Evolutionary conservation across 2,329 filamentous ascomycete species (phyloP).

Genomic region (Lecanicillium sp.): DNA sequence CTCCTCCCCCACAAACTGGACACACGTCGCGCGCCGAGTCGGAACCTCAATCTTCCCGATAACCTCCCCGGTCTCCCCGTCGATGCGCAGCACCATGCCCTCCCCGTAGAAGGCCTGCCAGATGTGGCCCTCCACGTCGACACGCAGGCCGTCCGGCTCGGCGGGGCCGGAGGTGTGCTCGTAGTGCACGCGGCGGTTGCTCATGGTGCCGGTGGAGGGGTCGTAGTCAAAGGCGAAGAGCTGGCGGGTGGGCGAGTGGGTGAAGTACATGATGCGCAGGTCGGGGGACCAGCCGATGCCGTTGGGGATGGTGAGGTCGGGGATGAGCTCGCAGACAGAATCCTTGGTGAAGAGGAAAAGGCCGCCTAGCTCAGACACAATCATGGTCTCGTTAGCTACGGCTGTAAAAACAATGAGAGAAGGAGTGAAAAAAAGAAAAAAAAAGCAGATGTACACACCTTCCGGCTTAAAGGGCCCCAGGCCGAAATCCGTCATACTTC

Average conservation of each 20-base stretch:
- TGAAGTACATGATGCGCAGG: slow-evolving; percentile 72
- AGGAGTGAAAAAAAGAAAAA: not conserved
- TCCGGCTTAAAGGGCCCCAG: slow-evolving; percentile 53
- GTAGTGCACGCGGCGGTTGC: slow-evolving; percentile 68
- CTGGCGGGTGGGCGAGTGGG: slow-evolving; percentile 65
- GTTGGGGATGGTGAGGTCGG: slow-evolving; percentile 73
- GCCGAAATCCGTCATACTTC: slow-evolving; percentile 73
- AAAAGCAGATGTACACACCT: slow-evolving; percentile 34
- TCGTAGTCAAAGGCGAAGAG: slow-evolving; percentile 75
- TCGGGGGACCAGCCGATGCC: slow-evolving; percentile 74
- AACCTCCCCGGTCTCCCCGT: slow-evolving; percentile 56
- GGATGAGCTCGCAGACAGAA: slow-evolving; percentile 53
- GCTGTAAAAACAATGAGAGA: slow-evolving; percentile 11
- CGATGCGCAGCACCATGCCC: slow-evolving; percentile 67
- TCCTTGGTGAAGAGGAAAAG: slow-evolving; percentile 66
- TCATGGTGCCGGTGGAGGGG: slow-evolving; percentile 53
- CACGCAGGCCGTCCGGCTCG: slow-evolving; percentile 76
- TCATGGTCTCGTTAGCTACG: slow-evolving; percentile 3
- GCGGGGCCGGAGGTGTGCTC: slow-evolving; percentile 53
- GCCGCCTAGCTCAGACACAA: slow-evolving; percentile 57
- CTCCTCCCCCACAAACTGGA: slow-evolving; percentile 67
- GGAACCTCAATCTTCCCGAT: slow-evolving; percentile 71
- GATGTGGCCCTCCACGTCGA: slow-evolving; percentile 78
- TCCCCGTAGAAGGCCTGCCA: slow-evolving; percentile 87
- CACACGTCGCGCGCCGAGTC: slow-evolving; percentile 74